These are phyloP conservation scores for Epichloe festucae DNA, from an alignment of 2,329 filamentous ascomycete species.

Conservation along the genomic window DNA sequence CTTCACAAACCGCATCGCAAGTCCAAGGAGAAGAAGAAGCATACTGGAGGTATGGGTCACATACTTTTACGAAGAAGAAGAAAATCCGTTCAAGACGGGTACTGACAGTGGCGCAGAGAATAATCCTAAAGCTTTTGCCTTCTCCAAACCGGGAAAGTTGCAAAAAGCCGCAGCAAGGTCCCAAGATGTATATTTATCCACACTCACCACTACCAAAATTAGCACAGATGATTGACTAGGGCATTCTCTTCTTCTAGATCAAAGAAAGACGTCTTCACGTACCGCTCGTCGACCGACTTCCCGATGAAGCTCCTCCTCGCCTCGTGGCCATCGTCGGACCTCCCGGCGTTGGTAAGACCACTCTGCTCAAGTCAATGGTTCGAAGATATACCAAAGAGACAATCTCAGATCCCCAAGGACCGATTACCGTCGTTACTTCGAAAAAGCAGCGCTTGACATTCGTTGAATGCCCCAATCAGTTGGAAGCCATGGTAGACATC, in stretches of 20 bases:
- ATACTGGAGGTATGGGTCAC: constrained; percentile 39
- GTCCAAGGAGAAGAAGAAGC: constrained; percentile 72
- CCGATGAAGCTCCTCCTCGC: constrained; percentile 87
- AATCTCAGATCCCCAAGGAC: constrained; percentile 76
- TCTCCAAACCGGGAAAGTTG: constrained; percentile 67
- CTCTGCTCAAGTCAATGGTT: constrained; percentile 85
- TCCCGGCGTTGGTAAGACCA: constrained; percentile 90
- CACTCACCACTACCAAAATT: background rate
- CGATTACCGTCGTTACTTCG: constrained; percentile 90
- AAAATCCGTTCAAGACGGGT: background rate
- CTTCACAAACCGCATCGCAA: constrained; percentile 78
- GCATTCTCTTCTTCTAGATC: constrained; percentile 37
- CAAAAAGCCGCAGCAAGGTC: constrained; percentile 62
- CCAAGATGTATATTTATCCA: constrained; percentile 43
- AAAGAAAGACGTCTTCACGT: constrained; percentile 96
- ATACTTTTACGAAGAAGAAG: no score
- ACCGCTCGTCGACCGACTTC: constrained; percentile 86
- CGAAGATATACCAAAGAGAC: constrained; percentile 93
- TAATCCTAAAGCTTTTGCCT: constrained; percentile 87
- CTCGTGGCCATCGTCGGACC: constrained; percentile 91
- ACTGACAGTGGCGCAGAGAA: constrained; percentile 34
- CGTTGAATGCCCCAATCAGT: constrained; percentile 90
- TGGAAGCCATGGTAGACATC: constrained; percentile 93
- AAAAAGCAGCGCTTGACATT: constrained; percentile 93
- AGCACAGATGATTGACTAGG: background rate